Evolutionary conservation across 106 monocot genomes (phyloP), one percentile per base, ranked within the genome.

Genomic region (Agapanthus africanus): DNA sequence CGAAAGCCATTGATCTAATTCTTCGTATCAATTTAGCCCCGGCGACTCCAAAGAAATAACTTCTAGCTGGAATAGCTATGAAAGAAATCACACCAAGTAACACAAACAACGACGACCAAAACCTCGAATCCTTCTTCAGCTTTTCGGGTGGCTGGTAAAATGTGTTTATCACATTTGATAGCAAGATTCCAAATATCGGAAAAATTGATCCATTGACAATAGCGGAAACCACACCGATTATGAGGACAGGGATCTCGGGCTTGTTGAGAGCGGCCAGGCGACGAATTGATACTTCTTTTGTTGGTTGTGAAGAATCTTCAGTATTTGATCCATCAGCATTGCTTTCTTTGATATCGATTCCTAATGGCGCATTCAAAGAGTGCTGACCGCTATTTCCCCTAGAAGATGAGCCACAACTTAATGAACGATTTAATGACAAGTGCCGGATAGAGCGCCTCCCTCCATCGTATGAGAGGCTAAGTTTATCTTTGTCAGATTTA

Each of bases 251-350:
- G 38, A 76, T 47, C 34, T 81, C 81, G 1, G 76, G 76, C 7
- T 81, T 81, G 72, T 81, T 76, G 3, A 81, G 61, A 22, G 36
- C 59, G 25, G 81, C 76, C n/a, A 81, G 81, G 26, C 72, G 66
- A 14, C 67, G 11, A 19, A 81, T 11, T 11, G 81, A 62, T 21
- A 73, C 77, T 73, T 80, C 62, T 51, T 68, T 49, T 33, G 27
- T 14, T 40, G 75, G 23, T 19, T 72, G 18, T 21, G 73, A 26
- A 37, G 72, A n/a, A n/a, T 2, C 35, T n/a, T n/a, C n/a, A n/a
- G n/a, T n/a, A n/a, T n/a, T n/a, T 27, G n/a, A n/a, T n/a, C n/a
- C n/a, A n/a, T n/a, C n/a, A n/a, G n/a, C n/a, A n/a, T n/a, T n/a
- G n/a, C n/a, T n/a, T n/a, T n/a, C n/a, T n/a, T n/a, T n/a, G n/a